Base-by-base conservation (phyloP, 1,284 basidiomycete genomes). In the Ustilago xerochloae region DNA sequence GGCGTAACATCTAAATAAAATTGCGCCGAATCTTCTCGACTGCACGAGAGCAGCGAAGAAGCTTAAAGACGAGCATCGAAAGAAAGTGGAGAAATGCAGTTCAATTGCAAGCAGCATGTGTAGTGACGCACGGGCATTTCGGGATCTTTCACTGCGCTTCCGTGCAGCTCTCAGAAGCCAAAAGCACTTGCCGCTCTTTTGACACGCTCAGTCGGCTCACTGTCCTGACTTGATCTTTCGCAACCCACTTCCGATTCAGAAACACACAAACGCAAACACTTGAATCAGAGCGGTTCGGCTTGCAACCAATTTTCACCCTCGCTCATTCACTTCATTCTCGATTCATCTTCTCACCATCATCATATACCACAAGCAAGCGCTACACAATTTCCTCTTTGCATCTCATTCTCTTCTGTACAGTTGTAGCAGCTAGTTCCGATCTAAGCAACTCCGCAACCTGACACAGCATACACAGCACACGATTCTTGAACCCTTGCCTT, bases 51-150 rank as follows among this genome's bases (percentile, higher is more conserved):
- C 50, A 10, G 29, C 38, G 45, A 18, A 52, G 65, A 68, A 68
- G 60, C 48, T 47, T 30, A 47, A 30, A 53, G 63, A 58, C 38
- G 45, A 39, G 29, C 26, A 41, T 7, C 22, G 45, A 68, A 59
- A 43, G 57, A 67, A 67, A 63, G 66, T 63, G 66, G 66, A 63
- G 60, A 56, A 61, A 55, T 30, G 45, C 45, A 47, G 45, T 8
- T n/a, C n/a, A n/a, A 18, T 47, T 28, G 45, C 20, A 6, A 47
- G 50, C 38, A 55, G 48, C 48, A 61, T 61, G n/a, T n/a, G n/a
- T n/a, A n/a, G n/a, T n/a, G 52, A 55, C 60, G 60, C 60, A 63
- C 52, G 30, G 60, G 4, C 59, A 47, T 29, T 3, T 36, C 22
- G 13, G 30, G 22, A 50, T 43, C 38, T 32, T 53, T 53, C 51